Conservation (phyloP, 2,329 filamentous ascomycete species). For the Fusarium domesticum region DNA sequence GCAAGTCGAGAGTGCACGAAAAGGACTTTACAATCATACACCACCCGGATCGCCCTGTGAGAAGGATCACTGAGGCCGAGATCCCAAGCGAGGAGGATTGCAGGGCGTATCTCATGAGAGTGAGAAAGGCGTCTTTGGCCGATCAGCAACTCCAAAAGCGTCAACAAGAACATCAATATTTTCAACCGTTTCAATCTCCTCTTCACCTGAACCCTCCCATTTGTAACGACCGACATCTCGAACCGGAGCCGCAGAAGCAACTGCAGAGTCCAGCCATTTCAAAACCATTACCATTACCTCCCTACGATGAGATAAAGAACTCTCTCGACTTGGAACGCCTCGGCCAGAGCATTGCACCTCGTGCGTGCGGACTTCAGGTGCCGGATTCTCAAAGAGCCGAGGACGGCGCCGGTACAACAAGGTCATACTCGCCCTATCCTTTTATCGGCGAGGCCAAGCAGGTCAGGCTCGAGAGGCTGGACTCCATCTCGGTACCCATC, state of each 20-base stretch:
- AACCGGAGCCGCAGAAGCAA: neutral
- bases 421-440: slow-evolving; percentile 11
- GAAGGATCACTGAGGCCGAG: slow-evolving; percentile 17
- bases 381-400: slow-evolving; percentile 2
- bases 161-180: slow-evolving; percentile 7
- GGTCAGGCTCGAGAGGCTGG: slow-evolving; percentile 18
- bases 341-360: neutral
- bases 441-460: slow-evolving; percentile 21
- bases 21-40: slow-evolving; percentile 23
- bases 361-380: neutral
- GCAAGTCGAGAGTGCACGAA: slow-evolving; percentile 7
- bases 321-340: neutral
- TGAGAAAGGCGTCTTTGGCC: slow-evolving; percentile 17
- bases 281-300: neutral
- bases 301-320: neutral
- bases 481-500: slow-evolving; percentile 1
- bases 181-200: slow-evolving; percentile 3
- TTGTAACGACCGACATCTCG: neutral
- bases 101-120: slow-evolving; percentile 11
- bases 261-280: neutral
- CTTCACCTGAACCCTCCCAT: neutral
- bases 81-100: slow-evolving; percentile 27
- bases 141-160: slow-evolving; percentile 9
- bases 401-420: slow-evolving; percentile 11
- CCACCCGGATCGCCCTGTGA: slow-evolving; percentile 22